phyloP scores from a whole-genome alignment of 2,329 filamentous ascomycete genomes.

The Myotisia sp. region DNA sequence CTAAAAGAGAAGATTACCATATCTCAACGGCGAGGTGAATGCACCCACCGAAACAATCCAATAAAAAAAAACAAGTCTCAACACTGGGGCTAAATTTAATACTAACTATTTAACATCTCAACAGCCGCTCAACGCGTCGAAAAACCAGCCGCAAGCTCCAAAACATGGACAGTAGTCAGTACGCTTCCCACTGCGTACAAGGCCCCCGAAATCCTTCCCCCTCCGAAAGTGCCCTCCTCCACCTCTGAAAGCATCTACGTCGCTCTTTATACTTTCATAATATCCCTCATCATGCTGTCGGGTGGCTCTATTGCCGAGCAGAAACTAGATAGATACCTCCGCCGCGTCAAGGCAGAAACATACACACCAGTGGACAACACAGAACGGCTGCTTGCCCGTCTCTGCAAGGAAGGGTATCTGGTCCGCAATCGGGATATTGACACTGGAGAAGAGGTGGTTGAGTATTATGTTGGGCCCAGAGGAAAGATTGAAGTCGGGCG shows the following conservation, averaged over 20 bases:
- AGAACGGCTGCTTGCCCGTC: slow-evolving; percentile 56
- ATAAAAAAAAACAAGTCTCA: too few relatives aligned
- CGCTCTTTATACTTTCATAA: slow-evolving; percentile 64
- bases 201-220: slow-evolving; percentile 50
- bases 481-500: slow-evolving; percentile 73
- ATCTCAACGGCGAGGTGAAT: slow-evolving; percentile 58
- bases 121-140: slow-evolving; percentile 37
- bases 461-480: slow-evolving; percentile 72
- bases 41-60: too few relatives aligned
- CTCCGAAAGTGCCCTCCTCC: slow-evolving; percentile 50
- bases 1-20: slow-evolving; percentile 66
- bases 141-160: slow-evolving; percentile 37
- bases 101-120: not conserved
- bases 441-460: slow-evolving; percentile 60
- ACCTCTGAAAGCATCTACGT: slow-evolving; percentile 65
- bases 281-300: slow-evolving; percentile 59
- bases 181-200: slow-evolving; percentile 56
- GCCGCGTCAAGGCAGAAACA: slow-evolving; percentile 58
- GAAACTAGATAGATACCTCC: slow-evolving; percentile 62
- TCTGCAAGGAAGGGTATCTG: slow-evolving; percentile 74
- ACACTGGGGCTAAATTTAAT: too few relatives aligned
- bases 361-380: slow-evolving; percentile 64
- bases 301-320: slow-evolving; percentile 63
- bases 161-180: slow-evolving; percentile 64
- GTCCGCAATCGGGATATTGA: slow-evolving; percentile 54